These are phyloP conservation scores for Aphanoascus verrucosus DNA, from an alignment of 2,329 filamentous ascomycete genomes.

Conservation along the genomic window DNA sequence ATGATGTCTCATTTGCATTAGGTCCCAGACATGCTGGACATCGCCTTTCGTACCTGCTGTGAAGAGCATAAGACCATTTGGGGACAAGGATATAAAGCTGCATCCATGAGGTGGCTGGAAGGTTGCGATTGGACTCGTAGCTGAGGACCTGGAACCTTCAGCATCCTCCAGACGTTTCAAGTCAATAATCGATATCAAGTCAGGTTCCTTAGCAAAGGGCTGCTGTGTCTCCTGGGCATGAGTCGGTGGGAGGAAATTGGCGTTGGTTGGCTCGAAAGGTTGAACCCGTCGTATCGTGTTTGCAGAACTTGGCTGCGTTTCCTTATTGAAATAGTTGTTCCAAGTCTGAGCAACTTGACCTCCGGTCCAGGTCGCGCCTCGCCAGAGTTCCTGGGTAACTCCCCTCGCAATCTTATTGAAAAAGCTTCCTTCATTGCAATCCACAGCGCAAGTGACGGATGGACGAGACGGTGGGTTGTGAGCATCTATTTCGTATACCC, in stretches of 20 bases:
- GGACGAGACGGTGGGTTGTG: conserved; percentile 35
- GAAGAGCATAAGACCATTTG: conserved; percentile 38
- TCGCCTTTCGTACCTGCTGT: conserved; percentile 42
- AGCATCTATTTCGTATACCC: conserved; percentile 34
- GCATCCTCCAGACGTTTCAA: conserved; percentile 35
- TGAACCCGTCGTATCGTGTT: conserved; percentile 23
- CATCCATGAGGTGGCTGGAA: conserved; percentile 41
- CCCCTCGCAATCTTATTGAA: conserved; percentile 40
- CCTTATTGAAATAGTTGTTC: conserved; percentile 42
- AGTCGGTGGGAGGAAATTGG: conserved; percentile 37
- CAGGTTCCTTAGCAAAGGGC: conserved; percentile 30
- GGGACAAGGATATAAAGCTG: conserved; percentile 41
- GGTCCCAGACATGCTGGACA: conserved; percentile 42
- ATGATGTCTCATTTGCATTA: conserved; percentile 39
- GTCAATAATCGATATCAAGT: conserved; percentile 39
- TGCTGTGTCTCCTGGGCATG: conserved; percentile 35
- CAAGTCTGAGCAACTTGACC: conserved; percentile 41
- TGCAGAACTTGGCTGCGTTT: conserved; percentile 24
- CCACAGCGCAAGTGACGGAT: conserved; percentile 35
- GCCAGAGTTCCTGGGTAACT: conserved; percentile 41
- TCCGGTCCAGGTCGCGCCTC: conserved; percentile 40
- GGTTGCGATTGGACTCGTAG: conserved; percentile 32
- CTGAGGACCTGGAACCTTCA: conserved; percentile 26
- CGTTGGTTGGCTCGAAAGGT: conserved; percentile 13
- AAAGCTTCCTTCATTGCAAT: conserved; percentile 38